These are phyloP conservation scores for Ceratorhiza oryzae-sativae DNA, from an alignment of 1,284 basidiomycete genomes.

Conservation along the genomic window DNA sequence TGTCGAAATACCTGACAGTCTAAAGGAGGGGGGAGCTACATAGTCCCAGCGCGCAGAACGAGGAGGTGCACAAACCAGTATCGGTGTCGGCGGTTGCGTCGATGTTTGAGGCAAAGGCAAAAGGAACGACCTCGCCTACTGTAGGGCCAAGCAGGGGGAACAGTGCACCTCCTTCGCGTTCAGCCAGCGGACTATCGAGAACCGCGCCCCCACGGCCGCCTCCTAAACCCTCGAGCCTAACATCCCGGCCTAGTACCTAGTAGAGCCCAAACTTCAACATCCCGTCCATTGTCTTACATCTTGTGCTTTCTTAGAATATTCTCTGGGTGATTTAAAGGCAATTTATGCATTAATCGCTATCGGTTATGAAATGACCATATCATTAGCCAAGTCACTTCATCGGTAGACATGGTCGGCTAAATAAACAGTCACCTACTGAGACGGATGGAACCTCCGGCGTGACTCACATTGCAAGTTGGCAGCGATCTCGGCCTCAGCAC, in stretches of 20 bases:
- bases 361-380: neutral
- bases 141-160: neutral
- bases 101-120: conserved; percentile 34
- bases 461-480: conserved; percentile 85
- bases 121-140: neutral
- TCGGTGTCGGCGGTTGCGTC: conserved; percentile 28
- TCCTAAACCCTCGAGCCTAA: conserved; percentile 28
- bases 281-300: neutral
- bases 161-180: neutral
- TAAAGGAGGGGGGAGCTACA: conserved; percentile 20
- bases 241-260: conserved; percentile 22
- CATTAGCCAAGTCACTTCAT: conserved; percentile 45
- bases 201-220: conserved; percentile 34
- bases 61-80: conserved; percentile 4
- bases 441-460: conserved; percentile 33
- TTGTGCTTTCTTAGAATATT: conserved; percentile 10
- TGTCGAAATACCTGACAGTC: conserved; percentile 21
- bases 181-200: conserved; percentile 23
- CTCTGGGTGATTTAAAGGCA: conserved; percentile 11
- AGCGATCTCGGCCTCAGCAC: conserved; percentile 95
- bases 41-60: neutral
- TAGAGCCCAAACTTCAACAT: neutral
- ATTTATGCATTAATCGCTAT: conserved; percentile 37
- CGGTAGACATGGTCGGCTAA: conserved; percentile 70
- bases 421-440: conserved; percentile 37